phyloP scores from a whole-genome alignment of 2,329 filamentous ascomycete genomes.

The Penicillium psychrosexuale region DNA sequence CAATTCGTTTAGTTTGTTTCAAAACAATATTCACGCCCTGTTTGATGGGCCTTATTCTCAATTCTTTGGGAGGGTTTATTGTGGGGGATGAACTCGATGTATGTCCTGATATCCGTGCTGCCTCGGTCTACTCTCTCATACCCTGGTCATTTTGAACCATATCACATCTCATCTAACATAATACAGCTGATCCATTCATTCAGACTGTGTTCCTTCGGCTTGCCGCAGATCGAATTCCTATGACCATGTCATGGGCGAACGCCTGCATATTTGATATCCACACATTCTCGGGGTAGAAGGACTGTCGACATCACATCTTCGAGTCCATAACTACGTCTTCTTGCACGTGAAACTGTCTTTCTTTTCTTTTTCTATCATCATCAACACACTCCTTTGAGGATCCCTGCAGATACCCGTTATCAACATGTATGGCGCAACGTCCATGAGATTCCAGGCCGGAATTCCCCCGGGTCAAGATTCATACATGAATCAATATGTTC shows the following conservation, averaged over 20 bases:
- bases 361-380: background rate
- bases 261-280: slow-evolving; percentile 22
- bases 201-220: background rate
- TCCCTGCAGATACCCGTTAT: slow-evolving; percentile 8
- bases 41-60: background rate
- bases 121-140: slow-evolving; percentile 1
- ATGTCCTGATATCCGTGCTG: slow-evolving; percentile 11
- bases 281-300: slow-evolving; percentile 7
- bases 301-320: background rate
- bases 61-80: background rate
- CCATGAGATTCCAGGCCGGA: slow-evolving; percentile 18
- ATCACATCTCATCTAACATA: slow-evolving; percentile 1
- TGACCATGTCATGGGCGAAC: slow-evolving; percentile 26
- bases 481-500: slow-evolving; percentile 14
- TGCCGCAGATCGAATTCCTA: slow-evolving; percentile 9
- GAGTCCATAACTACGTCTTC: background rate
- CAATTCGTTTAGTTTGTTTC: slow-evolving; percentile 1
- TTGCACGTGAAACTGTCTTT: background rate
- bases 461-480: slow-evolving; percentile 9
- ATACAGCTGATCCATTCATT: slow-evolving; percentile 2
- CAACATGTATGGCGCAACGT: slow-evolving; percentile 26
- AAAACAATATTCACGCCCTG: background rate
- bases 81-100: slow-evolving; percentile 9
- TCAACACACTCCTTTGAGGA: background rate
- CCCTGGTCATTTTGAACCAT: background rate